Evolutionary conservation across 129 eudicot species (phyloP), one percentile per base, ranked within the genome.

Genomic region (Smallanthus sonchifolius): DNA sequence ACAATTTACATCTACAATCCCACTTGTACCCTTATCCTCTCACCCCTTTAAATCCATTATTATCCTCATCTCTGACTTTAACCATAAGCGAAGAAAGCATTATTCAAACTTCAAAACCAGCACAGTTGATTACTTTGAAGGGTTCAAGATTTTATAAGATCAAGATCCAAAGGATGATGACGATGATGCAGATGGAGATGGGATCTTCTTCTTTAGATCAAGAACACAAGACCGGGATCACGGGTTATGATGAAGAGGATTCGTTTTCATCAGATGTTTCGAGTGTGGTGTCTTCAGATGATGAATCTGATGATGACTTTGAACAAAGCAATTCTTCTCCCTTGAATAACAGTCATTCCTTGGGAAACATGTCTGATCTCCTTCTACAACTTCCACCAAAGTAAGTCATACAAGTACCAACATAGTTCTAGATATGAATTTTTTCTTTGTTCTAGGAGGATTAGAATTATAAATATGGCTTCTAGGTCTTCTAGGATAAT

Each of bases 311-410:
- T 55, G 69, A 79, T 65, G 37, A 10, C 0, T 77, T 68, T 7
- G 88, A 82, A 14, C 75, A 72, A 34, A 74, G 20, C 28, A 7
- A 38, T 44, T 77, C 78, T 37, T 74, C 80, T 52, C 62, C 80
- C 5, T 34, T 45, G 65, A 57, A 65, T 51, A 28, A 28, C 5
- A 63, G 61, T 24, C 24, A 54, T 40, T 81, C 79, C 2, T 83
- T 87, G 48, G 79, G 80, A 59, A 88, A 87, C 52, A 90, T 87
- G 96, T 85, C 96, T 9, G 85, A 85, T 67, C 83, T 90, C 11
- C 81, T 90, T 65, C 88, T 83, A 65, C 85, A 90, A 72, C 90
- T 90, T 7, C 96, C 96, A 2, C 52, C 87, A 86, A 90, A 90
- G 96, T 87, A 83, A 83, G 88, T 38, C 20, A 20, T 51, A n/a